Evolutionary conservation across 129 eudicot genomes (phyloP).

Genomic region (Tanacetum coccineum): DNA sequence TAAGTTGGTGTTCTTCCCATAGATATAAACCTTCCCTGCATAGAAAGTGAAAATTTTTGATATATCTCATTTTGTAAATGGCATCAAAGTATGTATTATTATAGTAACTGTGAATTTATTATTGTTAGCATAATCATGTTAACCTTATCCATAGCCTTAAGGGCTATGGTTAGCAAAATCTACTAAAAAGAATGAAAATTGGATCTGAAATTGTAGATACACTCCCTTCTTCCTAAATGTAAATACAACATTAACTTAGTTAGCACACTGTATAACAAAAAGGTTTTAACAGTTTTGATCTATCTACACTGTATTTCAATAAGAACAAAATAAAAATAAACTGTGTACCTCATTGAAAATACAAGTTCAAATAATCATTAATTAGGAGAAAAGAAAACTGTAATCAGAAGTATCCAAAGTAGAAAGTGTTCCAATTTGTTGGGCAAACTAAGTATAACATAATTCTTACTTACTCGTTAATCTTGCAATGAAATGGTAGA

Average conservation of each 20-base stretch:
- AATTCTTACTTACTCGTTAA: slow-evolving; percentile 35
- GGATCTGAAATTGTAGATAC: too few relatives aligned
- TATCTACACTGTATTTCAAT: too few relatives aligned
- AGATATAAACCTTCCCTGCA: slow-evolving; percentile 41
- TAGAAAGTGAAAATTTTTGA: not conserved
- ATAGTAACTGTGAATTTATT: not conserved
- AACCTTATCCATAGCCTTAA: too few relatives aligned
- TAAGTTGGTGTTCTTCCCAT: slow-evolving; percentile 48
- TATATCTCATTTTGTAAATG: not conserved
- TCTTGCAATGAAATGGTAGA: slow-evolving; percentile 47
- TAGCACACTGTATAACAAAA: not conserved
- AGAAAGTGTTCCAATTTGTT: not conserved
- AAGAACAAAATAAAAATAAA: too few relatives aligned
- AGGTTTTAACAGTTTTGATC: not conserved
- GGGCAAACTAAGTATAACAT: not conserved
- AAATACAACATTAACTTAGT: not conserved
- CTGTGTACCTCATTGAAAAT: too few relatives aligned
- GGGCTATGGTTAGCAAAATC: too few relatives aligned
- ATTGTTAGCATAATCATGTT: too few relatives aligned
- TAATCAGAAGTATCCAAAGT: not conserved
- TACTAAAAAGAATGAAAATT: too few relatives aligned
- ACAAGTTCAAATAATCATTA: too few relatives aligned
- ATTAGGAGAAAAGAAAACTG: not conserved
- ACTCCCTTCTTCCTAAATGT: not conserved
- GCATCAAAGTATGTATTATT: not conserved